A percentile compares a stretch with the other conserved stretches of the same genome.
These are phyloP conservation scores for Podila epicladia DNA, from an alignment of 192 early-diverging fungal species.

Conservation along the genomic window DNA sequence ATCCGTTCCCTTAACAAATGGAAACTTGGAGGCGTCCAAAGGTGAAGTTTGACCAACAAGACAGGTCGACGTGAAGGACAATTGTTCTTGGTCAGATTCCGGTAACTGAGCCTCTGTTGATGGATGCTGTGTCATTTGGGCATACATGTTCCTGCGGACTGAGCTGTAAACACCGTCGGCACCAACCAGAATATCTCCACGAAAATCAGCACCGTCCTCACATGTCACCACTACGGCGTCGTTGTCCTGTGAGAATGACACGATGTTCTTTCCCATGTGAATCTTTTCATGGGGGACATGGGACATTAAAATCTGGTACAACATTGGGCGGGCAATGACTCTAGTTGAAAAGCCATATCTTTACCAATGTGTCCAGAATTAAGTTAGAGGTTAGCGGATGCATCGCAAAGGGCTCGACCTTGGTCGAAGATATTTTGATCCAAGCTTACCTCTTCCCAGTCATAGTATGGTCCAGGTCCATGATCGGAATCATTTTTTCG, in stretches of 20 bases:
- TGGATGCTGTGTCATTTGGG: background rate
- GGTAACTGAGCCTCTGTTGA: background rate
- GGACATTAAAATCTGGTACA: constrained; percentile 25
- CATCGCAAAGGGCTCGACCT: background rate
- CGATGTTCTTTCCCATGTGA: constrained; percentile 16
- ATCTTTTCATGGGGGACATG: constrained; percentile 11
- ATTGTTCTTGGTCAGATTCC: constrained; percentile 14
- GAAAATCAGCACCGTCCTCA: constrained; percentile 9
- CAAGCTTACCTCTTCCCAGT: constrained; percentile 18
- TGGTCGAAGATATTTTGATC: background rate
- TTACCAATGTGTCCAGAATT: background rate
- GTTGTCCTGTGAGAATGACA: background rate
- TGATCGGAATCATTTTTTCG: constrained; percentile 30
- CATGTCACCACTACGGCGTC: constrained; percentile 2
- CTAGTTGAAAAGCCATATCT: constrained; percentile 32
- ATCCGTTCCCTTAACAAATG: constrained; percentile 14
- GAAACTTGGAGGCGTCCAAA: constrained; percentile 11
- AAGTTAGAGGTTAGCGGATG: background rate
- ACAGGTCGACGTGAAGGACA: constrained; percentile 26
- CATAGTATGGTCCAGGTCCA: constrained; percentile 27
- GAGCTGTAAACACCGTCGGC: constrained; percentile 30
- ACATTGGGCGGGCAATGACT: constrained; percentile 21
- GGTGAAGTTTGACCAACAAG: constrained; percentile 25
- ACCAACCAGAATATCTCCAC: constrained; percentile 28
- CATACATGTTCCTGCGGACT: constrained; percentile 11